Conservation (phyloP, 1,139 yeast genomes). For the Zygoascus sp. region DNA sequence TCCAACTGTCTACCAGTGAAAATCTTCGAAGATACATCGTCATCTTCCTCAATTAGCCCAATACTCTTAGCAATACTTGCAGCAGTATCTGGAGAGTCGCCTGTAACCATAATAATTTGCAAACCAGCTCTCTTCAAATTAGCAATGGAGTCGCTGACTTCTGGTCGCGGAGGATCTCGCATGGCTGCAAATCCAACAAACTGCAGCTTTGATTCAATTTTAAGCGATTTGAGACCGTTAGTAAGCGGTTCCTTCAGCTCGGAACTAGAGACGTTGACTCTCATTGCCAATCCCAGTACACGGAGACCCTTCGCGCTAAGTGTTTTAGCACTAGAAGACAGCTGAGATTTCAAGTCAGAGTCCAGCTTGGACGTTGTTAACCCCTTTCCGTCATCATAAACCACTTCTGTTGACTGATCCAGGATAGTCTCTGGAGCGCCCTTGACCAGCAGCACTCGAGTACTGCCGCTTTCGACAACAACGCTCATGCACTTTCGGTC, state of each 20-base stretch:
- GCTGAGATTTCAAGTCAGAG: slow-evolving; percentile 23
- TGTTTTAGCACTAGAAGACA: slow-evolving; percentile 38
- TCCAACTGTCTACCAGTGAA: slow-evolving; percentile 50
- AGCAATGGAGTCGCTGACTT: slow-evolving; percentile 44
- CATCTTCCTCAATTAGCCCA: slow-evolving; percentile 45
- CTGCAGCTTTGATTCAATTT: slow-evolving; percentile 37
- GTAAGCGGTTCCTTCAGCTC: slow-evolving; percentile 12
- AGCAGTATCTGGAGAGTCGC: slow-evolving; percentile 53
- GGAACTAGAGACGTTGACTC: slow-evolving; percentile 20
- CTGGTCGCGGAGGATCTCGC: slow-evolving; percentile 53
- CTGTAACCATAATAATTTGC: slow-evolving; percentile 51
- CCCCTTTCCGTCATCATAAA: slow-evolving; percentile 31
- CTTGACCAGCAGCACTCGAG: slow-evolving; percentile 39
- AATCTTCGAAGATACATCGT: slow-evolving; percentile 32
- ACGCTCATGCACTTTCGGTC: slow-evolving; percentile 50
- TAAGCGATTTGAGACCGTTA: slow-evolving; percentile 9
- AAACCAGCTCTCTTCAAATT: slow-evolving; percentile 50
- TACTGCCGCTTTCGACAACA: slow-evolving; percentile 33
- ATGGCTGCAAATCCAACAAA: slow-evolving; percentile 51
- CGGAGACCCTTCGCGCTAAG: slow-evolving; percentile 43
- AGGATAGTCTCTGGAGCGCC: slow-evolving; percentile 53
- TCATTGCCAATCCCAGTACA: slow-evolving; percentile 44
- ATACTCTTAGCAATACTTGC: slow-evolving; percentile 50
- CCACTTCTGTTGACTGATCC: slow-evolving; percentile 38
- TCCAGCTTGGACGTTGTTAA: slow-evolving; percentile 16